Evolutionary conservation across 805 yeast species (phyloP), one percentile per base, ranked within the genome.

Genomic region (Pichia manshurica): DNA sequence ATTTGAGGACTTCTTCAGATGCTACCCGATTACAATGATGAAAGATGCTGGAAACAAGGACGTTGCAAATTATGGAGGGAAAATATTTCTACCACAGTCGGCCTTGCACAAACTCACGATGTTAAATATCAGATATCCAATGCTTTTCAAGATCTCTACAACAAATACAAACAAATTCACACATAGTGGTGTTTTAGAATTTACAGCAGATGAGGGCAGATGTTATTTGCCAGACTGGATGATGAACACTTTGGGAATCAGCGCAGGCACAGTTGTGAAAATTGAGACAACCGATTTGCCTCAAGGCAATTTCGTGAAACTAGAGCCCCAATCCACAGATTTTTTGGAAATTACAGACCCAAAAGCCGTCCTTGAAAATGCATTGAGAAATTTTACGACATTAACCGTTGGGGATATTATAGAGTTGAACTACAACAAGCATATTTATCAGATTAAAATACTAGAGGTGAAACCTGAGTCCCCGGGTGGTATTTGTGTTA

Each of bases 141-240:
- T 93, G 99, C 72, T 93, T 42, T 93, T 93, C 61, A 85, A 84
- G 63, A 68, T 93, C 36, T 70, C 72, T 31, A 84, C 85, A 47
- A 95, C 84, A 56, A 71, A 77, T 21, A 70, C 73, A 3, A 73
- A 66, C 17, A 62, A 72, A 29, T 69, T 63, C 7, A 87, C 97
- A 0, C 96, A 89, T 63, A 85, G 90, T 41, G 99, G 99, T 61
- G 99, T 93, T 25, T 70, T 93, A 51, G 99, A 93, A 68, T 93
- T 93, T 64, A 84, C 87, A 16, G 96, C 99, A 1, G 98, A 93
- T 61, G 99, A 93, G 70, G 99, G 99, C 16, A 74, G 99, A 48
- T 93, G 80, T 2, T 93, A 93, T 63, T 59, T 93, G 32, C 99
- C 99, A 0, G 88, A 87, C 56, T 93, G 99, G 99, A 90, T 93